These are phyloP conservation scores for Colletotrichum salicis DNA, from an alignment of 2,329 filamentous ascomycete genomes.

Conservation along the genomic window DNA sequence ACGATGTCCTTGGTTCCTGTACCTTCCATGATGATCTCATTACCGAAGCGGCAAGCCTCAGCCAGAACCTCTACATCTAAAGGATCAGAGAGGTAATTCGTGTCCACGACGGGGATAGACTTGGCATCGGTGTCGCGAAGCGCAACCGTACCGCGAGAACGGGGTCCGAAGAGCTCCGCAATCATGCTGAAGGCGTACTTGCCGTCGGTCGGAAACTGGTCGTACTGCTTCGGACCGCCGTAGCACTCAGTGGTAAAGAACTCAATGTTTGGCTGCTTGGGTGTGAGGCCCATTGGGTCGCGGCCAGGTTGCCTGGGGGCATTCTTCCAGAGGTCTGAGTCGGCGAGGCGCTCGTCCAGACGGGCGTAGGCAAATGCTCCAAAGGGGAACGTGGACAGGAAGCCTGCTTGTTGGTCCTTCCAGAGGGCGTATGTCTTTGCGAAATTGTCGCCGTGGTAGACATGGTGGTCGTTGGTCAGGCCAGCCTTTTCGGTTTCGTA, in stretches of 20 bases:
- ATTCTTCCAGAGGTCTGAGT: slow-evolving; percentile 64
- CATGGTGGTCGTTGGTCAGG: slow-evolving; percentile 63
- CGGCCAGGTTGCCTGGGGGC: slow-evolving; percentile 60
- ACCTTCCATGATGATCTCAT: slow-evolving; percentile 68
- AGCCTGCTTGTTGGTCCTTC: slow-evolving; percentile 67
- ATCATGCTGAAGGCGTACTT: slow-evolving; percentile 69
- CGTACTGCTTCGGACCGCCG: slow-evolving; percentile 68
- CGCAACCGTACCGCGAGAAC: slow-evolving; percentile 65
- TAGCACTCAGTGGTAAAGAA: slow-evolving; percentile 73
- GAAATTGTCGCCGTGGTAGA: slow-evolving; percentile 64
- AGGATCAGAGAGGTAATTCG: slow-evolving; percentile 67
- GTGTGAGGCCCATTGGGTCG: slow-evolving; percentile 71
- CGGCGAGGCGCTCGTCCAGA: slow-evolving; percentile 67
- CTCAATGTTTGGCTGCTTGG: slow-evolving; percentile 68
- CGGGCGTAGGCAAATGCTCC: slow-evolving; percentile 70
- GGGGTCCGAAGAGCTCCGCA: slow-evolving; percentile 66
- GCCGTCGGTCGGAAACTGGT: slow-evolving; percentile 61
- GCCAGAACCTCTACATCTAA: slow-evolving; percentile 68
- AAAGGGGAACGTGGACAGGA: slow-evolving; percentile 71
- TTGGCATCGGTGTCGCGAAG: slow-evolving; percentile 59
- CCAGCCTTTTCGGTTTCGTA: slow-evolving; percentile 65
- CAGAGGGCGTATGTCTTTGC: slow-evolving; percentile 63
- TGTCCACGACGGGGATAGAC: slow-evolving; percentile 66
- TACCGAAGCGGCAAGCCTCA: slow-evolving; percentile 67
- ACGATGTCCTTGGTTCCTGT: slow-evolving; percentile 67